Evolutionary conservation across 2,329 filamentous ascomycete genomes (phyloP), one percentile per base, ranked within the genome.

Genomic region (Diaporthe humulicola): DNA sequence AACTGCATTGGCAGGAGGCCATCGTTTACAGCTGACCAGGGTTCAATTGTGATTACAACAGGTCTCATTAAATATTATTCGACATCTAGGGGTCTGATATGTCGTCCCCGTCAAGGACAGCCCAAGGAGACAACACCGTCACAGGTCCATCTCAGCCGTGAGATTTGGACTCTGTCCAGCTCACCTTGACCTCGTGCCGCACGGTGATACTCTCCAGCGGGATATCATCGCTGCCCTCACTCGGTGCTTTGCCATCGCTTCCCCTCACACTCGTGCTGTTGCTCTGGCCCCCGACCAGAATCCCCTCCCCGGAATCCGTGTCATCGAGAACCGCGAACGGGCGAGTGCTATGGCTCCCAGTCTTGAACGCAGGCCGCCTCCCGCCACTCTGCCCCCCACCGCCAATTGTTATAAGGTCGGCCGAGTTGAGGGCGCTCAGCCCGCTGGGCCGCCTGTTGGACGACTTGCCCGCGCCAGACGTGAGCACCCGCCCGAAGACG

Each of bases 181-280:
- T 67, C 48, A 67, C 45, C 30, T 67, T 67, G 22, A 67, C 64
- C 33, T 67, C 64, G n/a, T 67, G 64, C 9, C 33, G 14, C 45
- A 67, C 64, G 19, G 14, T 12, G 12, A 67, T 67, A 3, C 64
- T 36, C 45, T 67, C 45, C 14, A 67, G 64, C 15, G 45, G 45
- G 8, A 67, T 67, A 15, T 67, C 64, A 38, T 67, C 64, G 15
- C 64, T 52, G 2, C 64, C 64, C 64, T 67, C 64, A 45, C 64
- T 67, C 22, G 64, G 64, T 15, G 64, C 45, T 15, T 67, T 67
- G 5, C 64, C 64, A 36, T 67, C 64, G n/a, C 64, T 52, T 5
- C 45, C 64, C 64, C 52, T 45, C 1, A 67, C 61, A 8, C 61
- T 67, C 45, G 61, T 67, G 28, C 61, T 67, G 45, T 25, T 50